Conservation (phyloP, 305 asterid species). For the Lippia alba region DNA sequence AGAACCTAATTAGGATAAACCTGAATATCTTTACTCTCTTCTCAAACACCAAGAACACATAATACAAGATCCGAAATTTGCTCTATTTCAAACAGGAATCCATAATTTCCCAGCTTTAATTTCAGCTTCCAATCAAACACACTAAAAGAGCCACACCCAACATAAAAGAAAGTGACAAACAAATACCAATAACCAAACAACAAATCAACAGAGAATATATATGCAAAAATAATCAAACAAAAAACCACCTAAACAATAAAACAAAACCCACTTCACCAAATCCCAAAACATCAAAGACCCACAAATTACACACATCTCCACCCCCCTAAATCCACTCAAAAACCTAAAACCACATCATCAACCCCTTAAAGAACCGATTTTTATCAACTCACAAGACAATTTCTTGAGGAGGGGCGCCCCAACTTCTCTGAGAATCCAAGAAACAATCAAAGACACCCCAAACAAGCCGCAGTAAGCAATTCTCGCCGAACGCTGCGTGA, state of each 20-base stretch:
- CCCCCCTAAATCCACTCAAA: constrained; percentile 18
- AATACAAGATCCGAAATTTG: neutral
- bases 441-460: constrained; percentile 66
- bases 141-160: neutral
- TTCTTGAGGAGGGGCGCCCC: constrained; percentile 72
- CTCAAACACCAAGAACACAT: constrained; percentile 4
- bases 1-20: constrained; percentile 4
- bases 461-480: constrained; percentile 81
- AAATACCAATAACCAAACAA: too few species aligned
- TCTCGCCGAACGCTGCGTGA: constrained; percentile 84
- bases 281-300: neutral
- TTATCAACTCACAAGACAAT: constrained; percentile 57
- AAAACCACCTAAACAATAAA: neutral
- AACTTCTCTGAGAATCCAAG: constrained; percentile 91
- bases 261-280: constrained; percentile 25
- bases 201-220: neutral
- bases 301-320: constrained; percentile 15
- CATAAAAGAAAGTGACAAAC: neutral
- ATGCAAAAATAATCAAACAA: neutral
- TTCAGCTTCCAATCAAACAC: neutral
- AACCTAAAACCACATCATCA: neutral
- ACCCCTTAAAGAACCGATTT: neutral
- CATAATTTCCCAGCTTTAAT: constrained; percentile 10
- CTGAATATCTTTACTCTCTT: neutral
- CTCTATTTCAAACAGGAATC: constrained; percentile 13